Conservation (phyloP, 805 yeast genomes). For the Wickerhamomyces subpelliculosus region DNA sequence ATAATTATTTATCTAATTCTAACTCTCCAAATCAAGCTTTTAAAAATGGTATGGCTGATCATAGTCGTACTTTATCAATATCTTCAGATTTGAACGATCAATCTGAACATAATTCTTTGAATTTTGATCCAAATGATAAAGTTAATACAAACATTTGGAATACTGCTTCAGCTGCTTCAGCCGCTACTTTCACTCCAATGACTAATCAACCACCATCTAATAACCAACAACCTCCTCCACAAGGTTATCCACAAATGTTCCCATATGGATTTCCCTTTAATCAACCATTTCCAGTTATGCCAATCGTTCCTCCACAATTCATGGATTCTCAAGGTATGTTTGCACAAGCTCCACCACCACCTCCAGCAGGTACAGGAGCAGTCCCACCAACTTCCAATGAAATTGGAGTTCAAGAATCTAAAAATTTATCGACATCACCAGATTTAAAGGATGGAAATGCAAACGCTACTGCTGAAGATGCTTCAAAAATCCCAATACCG, state of each 20-base stretch:
- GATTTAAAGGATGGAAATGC: background rate
- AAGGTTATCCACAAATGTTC: slow-evolving; percentile 24
- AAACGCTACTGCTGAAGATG: background rate
- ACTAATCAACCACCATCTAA: slow-evolving; percentile 20
- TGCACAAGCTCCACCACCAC: slow-evolving; percentile 2
- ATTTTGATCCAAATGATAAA: slow-evolving; percentile 22
- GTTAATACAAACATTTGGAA: slow-evolving; percentile 46
- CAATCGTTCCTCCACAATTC: slow-evolving; percentile 22
- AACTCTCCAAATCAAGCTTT: slow-evolving; percentile 40
- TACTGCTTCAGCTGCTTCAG: slow-evolving; percentile 60
- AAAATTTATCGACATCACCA: too few relatives aligned
- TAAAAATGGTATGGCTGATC: slow-evolving; percentile 12
- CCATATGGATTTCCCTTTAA: slow-evolving; percentile 30
- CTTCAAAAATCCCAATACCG: background rate
- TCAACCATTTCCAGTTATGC: slow-evolving; percentile 28
- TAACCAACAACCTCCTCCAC: slow-evolving; percentile 17
- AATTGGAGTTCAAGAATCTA: too few relatives aligned
- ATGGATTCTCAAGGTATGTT: slow-evolving; percentile 6
- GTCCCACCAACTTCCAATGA: too few relatives aligned
- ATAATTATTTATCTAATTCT: slow-evolving; percentile 37
- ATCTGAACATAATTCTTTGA: slow-evolving; percentile 29
- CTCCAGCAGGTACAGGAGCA: background rate
- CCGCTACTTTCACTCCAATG: slow-evolving; percentile 48
- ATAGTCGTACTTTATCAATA: slow-evolving; percentile 16
- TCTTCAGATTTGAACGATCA: slow-evolving; percentile 21